Conservation (phyloP, 2,329 filamentous ascomycete species). For the Claviceps digitariae region DNA sequence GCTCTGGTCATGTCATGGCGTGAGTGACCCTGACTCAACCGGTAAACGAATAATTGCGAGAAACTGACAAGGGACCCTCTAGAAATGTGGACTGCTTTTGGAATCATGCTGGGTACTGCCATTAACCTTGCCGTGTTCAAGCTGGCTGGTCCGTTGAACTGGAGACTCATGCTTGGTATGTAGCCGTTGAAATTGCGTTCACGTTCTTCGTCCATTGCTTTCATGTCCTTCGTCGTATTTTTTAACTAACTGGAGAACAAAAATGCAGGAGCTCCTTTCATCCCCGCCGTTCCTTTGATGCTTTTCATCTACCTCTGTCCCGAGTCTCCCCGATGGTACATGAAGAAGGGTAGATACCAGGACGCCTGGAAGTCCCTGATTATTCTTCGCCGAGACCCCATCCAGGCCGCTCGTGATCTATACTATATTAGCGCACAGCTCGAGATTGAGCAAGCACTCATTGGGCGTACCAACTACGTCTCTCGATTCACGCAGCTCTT, state of each 20-base stretch:
- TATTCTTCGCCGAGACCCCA: slow-evolving; percentile 35
- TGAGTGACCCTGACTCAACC: slow-evolving; percentile 28
- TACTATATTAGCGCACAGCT: slow-evolving; percentile 38
- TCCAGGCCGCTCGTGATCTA: slow-evolving; percentile 46
- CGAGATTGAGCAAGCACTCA: slow-evolving; percentile 24
- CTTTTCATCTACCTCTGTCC: slow-evolving; percentile 47
- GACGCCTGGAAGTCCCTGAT: slow-evolving; percentile 45
- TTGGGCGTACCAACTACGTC: slow-evolving; percentile 26
- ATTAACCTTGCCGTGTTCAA: slow-evolving; percentile 20
- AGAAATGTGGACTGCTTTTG: slow-evolving; percentile 52
- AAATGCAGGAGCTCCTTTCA: slow-evolving; percentile 36
- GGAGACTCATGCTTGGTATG: slow-evolving; percentile 33
- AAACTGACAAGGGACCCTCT: background rate
- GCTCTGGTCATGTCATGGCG: slow-evolving; percentile 74
- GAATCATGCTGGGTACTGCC: slow-evolving; percentile 30
- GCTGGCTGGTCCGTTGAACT: slow-evolving; percentile 15
- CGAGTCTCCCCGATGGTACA: slow-evolving; percentile 49
- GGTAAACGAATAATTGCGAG: slow-evolving; percentile 25
- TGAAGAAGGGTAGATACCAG: slow-evolving; percentile 48
- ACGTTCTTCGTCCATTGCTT: no score
- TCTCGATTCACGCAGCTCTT: slow-evolving; percentile 47
- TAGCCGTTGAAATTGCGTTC: background rate
- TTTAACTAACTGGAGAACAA: background rate
- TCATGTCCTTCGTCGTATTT: accelerated
- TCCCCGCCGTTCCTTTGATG: slow-evolving; percentile 40